Base-by-base conservation (phyloP, 2,329 filamentous ascomycete species). In the Leptodontidium sp. region DNA sequence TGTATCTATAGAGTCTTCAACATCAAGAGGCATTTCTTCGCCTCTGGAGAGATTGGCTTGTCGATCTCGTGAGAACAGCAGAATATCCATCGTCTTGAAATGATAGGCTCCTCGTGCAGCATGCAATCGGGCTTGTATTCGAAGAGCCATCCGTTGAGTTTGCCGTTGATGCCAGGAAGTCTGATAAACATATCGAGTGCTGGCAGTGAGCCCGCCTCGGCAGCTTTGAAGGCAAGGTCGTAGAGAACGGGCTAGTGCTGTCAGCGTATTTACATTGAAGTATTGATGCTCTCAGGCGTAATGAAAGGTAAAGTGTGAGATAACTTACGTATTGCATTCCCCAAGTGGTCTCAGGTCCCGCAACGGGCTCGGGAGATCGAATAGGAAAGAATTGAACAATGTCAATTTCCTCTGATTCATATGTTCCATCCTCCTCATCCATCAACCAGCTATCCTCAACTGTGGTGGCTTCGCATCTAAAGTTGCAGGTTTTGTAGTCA, bases 291-390 rank as follows among this genome's bases (percentile, higher is more conserved):
- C n/a, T 50, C 17, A 7, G n/a, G n/a, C 11, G 6, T 4, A 21
- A 5, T 11, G 4, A 2, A 21, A 24, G 4, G 0, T 11, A 8
- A 11, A 8, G 17, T 24, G 21, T 14, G 49, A 11, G 24, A 9
- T 29, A 52, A 52, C 49, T 52, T 52, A 52, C 24, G 29, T 52
- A 52, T 52, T 52, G 21, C 49, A 52, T 52, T 4, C 21, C 49
- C 49, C 49, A 52, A 1, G 49, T 52, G 3, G 24, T 52, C 9
- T 52, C 24, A 52, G 49, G 24, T 1, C 49, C 49, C 2, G 49
- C 21, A 29, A 52, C 11, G 4, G 24, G 49, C 14, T 26, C 49
- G 7, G 49, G 49, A 29, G 49, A 52, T 52, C 49, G 21, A 15
- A 52, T 29, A 7, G 49, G 49, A 26, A 52, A 52, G 49, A 29